Base-by-base conservation (phyloP, 2,329 filamentous ascomycete species). In the Colletotrichum camelliae region DNA sequence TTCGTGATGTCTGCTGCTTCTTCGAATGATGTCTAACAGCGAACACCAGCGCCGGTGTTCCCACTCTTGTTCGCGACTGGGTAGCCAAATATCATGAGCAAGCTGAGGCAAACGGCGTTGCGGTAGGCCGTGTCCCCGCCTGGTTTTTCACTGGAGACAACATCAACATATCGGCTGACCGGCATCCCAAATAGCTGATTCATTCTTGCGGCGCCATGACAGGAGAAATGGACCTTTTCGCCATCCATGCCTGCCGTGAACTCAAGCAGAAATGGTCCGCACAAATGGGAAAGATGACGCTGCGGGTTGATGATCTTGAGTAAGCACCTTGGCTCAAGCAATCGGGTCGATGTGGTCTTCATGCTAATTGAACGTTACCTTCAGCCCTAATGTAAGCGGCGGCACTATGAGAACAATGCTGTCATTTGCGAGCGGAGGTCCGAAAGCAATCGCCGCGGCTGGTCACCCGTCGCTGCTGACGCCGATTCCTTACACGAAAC, bases 271-370 rank as follows among this genome's bases (percentile, higher is more conserved):
- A 48, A 48, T 48, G 39, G 39, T 48, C 39, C 9, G 39, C 39
- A 48, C 39, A 0, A 48, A 48, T 48, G 39, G 39, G 39, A 3
- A 48, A 48, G 39, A 48, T 48, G 39, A 48, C 39, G 9, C 0
- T 48, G 39, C 39, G 39, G n/a, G 39, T 48, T 48, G 39, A 48
- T n/a, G 39, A 48, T 48, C 39, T 48, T 48, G 39, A 48, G 39
- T 48, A 2, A 12, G 39, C 39, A 2, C 39, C 3, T 4, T 12
- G 9, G 4, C 5, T 43, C 2, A 43, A n/a, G 0, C 2, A n/a
- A 43, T 43, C 39, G 2, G 18, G 39, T 48, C n/a, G 39, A 48
- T 48, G 18, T 18, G 39, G 5, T 48, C 39, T 48, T 4, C 2
- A 6, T 48, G 39, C 39, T 48, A 48, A 48, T 48, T 48, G 18